These are phyloP conservation scores for Pseudogymnoascus sp. DNA, from an alignment of 2,329 filamentous ascomycete species.

Conservation along the genomic window DNA sequence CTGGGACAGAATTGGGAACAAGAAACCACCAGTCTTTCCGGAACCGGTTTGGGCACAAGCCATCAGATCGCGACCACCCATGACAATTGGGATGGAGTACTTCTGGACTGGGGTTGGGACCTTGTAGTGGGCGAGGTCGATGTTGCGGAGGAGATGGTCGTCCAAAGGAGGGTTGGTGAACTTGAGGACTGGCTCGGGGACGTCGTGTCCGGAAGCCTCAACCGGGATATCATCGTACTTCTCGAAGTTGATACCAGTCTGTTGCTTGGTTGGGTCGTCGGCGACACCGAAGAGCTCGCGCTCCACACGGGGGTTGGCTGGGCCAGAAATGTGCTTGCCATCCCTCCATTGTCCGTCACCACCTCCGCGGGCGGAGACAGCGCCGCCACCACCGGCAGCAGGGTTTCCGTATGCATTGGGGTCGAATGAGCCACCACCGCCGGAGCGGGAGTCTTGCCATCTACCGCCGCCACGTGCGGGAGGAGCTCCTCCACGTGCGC, in stretches of 20 bases:
- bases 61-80: constrained; percentile 97
- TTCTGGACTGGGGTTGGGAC: constrained; percentile 97
- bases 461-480: constrained; percentile 33
- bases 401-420: constrained; percentile 49
- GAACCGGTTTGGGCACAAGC: constrained; percentile 99
- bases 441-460: constrained; percentile 20
- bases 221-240: constrained; percentile 99
- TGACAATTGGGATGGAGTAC: constrained; percentile 98
- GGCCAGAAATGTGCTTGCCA: constrained; percentile 90
- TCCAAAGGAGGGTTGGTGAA: constrained; percentile 96
- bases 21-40: constrained; percentile 98
- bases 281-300: constrained; percentile 88
- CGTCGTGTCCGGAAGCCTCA: constrained; percentile 87
- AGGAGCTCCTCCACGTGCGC: constrained; percentile 23
- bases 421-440: constrained; percentile 43
- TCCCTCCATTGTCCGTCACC: constrained; percentile 96
- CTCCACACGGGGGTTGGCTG: constrained; percentile 80
- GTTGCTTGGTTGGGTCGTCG: constrained; percentile 91
- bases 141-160: constrained; percentile 87
- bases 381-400: constrained; percentile 35
- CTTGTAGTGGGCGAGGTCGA: constrained; percentile 89
- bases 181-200: constrained; percentile 81
- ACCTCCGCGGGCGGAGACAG: constrained; percentile 63
- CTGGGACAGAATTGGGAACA: constrained; percentile 98
- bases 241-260: constrained; percentile 99